Percentiles rank a stretch among this genome's conserved stretches.
phyloP scores from a whole-genome alignment of 345 rosid genomes.

The Rhodamnia argentea region DNA sequence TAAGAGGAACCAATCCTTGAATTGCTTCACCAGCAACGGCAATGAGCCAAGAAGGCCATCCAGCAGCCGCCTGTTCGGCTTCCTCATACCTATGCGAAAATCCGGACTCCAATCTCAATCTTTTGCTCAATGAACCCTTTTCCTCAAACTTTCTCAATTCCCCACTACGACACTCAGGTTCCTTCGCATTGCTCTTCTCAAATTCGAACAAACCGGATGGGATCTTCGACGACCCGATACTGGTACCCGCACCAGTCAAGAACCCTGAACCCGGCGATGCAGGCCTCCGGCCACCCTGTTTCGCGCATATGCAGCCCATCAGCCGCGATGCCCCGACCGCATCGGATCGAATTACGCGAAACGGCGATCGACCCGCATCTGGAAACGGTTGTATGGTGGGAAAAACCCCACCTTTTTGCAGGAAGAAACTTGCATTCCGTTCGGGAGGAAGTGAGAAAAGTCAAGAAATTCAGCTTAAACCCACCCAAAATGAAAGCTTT shows the following conservation, averaged over 20 bases:
- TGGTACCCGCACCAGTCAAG: not conserved
- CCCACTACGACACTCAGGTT: not conserved
- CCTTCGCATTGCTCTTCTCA: not conserved
- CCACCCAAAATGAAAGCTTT: not conserved
- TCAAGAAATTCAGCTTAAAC: not conserved
- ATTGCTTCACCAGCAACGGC: slow-evolving; percentile 8
- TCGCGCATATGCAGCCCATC: slow-evolving; percentile 9
- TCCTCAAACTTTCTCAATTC: slow-evolving; percentile 3
- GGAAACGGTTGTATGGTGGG: not conserved
- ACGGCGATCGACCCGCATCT: not conserved
- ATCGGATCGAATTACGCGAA: not conserved
- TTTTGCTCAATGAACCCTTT: not conserved
- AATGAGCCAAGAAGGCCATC: slow-evolving; percentile 18
- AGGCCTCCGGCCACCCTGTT: not conserved
- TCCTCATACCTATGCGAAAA: not conserved
- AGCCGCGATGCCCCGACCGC: not conserved
- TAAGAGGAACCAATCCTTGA: slow-evolving; percentile 18
- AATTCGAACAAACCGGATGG: not conserved
- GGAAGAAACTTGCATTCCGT: not conserved
- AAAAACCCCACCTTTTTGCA: not conserved
- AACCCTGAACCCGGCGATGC: not conserved
- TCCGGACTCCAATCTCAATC: not conserved
- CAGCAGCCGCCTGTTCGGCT: slow-evolving; percentile 9
- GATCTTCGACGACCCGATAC: not conserved
- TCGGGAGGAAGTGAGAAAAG: not conserved